Evolutionary conservation across 768 basidiomycete species (phyloP).

Genomic region (Cystobasidium onofrii): DNA sequence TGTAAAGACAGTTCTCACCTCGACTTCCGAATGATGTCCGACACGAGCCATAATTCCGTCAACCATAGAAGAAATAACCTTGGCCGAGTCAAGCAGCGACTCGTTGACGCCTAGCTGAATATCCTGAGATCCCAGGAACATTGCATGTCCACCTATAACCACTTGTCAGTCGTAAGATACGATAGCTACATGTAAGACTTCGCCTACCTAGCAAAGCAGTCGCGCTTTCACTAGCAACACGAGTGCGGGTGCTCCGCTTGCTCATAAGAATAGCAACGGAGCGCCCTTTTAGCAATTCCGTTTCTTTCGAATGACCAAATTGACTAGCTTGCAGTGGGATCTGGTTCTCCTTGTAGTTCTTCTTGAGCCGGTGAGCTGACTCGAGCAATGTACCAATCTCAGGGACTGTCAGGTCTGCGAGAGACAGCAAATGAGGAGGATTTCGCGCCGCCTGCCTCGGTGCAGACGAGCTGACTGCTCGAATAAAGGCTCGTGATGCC

Average conservation of each 20-base stretch:
- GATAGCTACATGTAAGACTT: background rate
- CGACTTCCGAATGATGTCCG: conserved; percentile 82
- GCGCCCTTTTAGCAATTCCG: conserved; percentile 52
- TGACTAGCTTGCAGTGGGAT: conserved; percentile 31
- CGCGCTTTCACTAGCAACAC: conserved; percentile 78
- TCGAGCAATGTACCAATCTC: conserved; percentile 63
- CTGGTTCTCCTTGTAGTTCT: conserved; percentile 35
- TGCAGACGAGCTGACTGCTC: conserved; percentile 4
- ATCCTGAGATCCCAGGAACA: conserved; percentile 82
- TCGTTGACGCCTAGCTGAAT: conserved; percentile 97
- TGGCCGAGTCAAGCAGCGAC: conserved; percentile 67
- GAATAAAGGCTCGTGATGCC: conserved; percentile 1
- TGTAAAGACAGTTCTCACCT: conserved; percentile 54
- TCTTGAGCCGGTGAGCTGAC: conserved; percentile 54
- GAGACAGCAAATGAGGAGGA: conserved; percentile 68
- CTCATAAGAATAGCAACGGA: conserved; percentile 82
- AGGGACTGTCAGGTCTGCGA: conserved; percentile 72
- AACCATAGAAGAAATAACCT: conserved; percentile 87
- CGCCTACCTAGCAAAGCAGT: conserved; percentile 58
- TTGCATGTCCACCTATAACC: conserved; percentile 56
- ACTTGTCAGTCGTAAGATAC: background rate
- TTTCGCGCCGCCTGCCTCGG: background rate
- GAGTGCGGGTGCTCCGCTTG: conserved; percentile 86
- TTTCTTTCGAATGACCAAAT: conserved; percentile 39
- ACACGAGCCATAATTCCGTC: conserved; percentile 96